Conservation (phyloP, 1,284 basidiomycete genomes). For the Cutaneotrichosporon sp. region DNA sequence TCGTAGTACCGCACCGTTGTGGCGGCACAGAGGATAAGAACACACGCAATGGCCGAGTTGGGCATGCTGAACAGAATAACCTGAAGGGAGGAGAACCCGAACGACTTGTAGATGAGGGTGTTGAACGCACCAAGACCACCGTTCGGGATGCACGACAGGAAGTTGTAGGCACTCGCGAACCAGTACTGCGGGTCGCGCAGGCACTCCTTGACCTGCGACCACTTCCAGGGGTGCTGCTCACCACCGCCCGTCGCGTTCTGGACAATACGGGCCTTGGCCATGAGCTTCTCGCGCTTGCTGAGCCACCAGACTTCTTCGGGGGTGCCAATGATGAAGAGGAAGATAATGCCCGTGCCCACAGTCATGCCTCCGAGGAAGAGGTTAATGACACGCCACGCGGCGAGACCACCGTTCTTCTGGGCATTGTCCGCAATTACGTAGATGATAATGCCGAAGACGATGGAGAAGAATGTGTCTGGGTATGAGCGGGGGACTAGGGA, state of each 20-base stretch:
- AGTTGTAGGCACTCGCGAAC: slow-evolving; percentile 15
- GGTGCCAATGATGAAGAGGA: slow-evolving; percentile 23
- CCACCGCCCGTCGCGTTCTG: slow-evolving; percentile 21
- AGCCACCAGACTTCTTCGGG: slow-evolving; percentile 33
- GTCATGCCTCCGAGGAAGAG: slow-evolving; percentile 33
- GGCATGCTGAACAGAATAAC: slow-evolving; percentile 25
- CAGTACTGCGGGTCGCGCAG: slow-evolving; percentile 30
- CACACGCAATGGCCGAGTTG: slow-evolving; percentile 19
- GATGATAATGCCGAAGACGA: slow-evolving; percentile 18
- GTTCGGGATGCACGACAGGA: slow-evolving; percentile 27
- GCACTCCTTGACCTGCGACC: slow-evolving; percentile 29
- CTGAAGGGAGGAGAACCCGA: slow-evolving; percentile 27
- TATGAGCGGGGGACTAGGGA: background rate
- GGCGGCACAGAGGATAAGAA: slow-evolving; percentile 10
- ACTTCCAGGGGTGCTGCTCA: slow-evolving; percentile 28
- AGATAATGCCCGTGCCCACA: slow-evolving; percentile 11
- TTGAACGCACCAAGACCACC: slow-evolving; percentile 29
- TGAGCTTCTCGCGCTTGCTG: slow-evolving; percentile 23
- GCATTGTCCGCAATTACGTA: slow-evolving; percentile 28
- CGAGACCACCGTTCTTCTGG: slow-evolving; percentile 17
- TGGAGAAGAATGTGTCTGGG: slow-evolving; percentile 14
- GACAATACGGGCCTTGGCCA: slow-evolving; percentile 27
- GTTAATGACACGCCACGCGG: slow-evolving; percentile 33
- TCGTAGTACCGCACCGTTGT: slow-evolving; percentile 13
- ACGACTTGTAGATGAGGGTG: slow-evolving; percentile 13